Base-by-base conservation (phyloP, 2,329 filamentous ascomycete genomes). In the Magnaporthiopsis poae region DNA sequence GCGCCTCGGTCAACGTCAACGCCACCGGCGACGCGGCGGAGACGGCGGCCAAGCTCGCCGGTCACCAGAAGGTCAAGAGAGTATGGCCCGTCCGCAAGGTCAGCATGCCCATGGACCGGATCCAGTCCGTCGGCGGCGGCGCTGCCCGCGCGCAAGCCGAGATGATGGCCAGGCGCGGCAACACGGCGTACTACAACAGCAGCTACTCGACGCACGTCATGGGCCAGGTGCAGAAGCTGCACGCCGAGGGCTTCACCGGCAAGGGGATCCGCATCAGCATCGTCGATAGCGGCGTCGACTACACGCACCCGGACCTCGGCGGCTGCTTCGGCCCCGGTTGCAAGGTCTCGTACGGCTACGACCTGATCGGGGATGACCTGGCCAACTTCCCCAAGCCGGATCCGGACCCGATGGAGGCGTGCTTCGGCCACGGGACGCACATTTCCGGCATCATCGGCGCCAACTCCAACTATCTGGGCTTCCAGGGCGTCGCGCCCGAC, bases 311-410 rank as follows among this genome's bases (percentile, higher is more conserved):
- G 11, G 80, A 80, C 11, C 77, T 85, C 1, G 82, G 83, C 15
- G 82, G 82, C 7, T 80, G 82, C 65, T 84, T 84, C 68, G 83
- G 83, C 3, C 69, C 75, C n/a, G 81, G 80, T 0, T 83, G 77
- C 69, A 75, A 82, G 35, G 77, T 85, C 15, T 74, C 76, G 8
- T 78, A 77, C 67, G 82, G 82, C 2, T 80, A 77, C 67, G 81
- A 84, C 66, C 75, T 84, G 64, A 75, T 79, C 9, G 81, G 80
- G 5, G 78, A 82, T 65, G 73, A 75, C 52, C 31, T 31, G 29
- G 5, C 15, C 5, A 75, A 73, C 33, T 56, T 5, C 2, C 77
- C 76, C 5, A 70, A 72, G 0, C 79, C 79, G 0, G 78, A 79
- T 61, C 66, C 69, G 1, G 79, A 82, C 65, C 80, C 80, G 21